phyloP scores from a whole-genome alignment of 176 grass and related monocot species.

The Elymus sibiricus region DNA sequence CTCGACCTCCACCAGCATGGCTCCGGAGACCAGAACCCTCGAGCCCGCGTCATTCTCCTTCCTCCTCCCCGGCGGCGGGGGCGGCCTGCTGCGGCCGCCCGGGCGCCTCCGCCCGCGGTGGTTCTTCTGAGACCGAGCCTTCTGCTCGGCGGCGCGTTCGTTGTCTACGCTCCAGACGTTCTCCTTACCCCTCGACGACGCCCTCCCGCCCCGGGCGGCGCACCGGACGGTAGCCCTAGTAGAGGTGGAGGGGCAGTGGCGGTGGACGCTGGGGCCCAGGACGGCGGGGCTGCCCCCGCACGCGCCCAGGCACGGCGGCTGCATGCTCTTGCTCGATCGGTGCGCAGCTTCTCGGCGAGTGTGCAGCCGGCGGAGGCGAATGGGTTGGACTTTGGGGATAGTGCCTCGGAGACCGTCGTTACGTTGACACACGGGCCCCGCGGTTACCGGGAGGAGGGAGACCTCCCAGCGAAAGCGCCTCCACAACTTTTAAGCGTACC shows the following conservation, averaged over 20 bases:
- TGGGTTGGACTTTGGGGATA: conserved; percentile 25
- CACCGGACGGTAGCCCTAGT: conserved; percentile 24
- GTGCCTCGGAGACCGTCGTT: not conserved
- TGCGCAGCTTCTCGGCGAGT: not conserved
- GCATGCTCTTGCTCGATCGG: conserved; percentile 51
- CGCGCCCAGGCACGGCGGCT: conserved; percentile 54
- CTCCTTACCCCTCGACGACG: conserved; percentile 60
- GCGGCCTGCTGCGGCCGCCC: conserved; percentile 13
- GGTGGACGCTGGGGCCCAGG: not conserved
- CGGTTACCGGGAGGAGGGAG: not conserved
- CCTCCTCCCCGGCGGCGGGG: conserved; percentile 27
- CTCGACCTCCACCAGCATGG: conserved; percentile 94
- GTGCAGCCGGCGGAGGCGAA: not conserved
- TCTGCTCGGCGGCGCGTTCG: conserved; percentile 36
- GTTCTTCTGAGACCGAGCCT: not conserved
- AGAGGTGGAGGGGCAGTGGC: not conserved
- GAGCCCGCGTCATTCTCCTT: conserved; percentile 35
- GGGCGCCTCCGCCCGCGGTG: conserved; percentile 25
- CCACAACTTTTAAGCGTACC: not conserved
- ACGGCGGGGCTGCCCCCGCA: conserved; percentile 34
- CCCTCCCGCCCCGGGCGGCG: conserved; percentile 24
- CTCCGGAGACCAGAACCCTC: conserved; percentile 68
- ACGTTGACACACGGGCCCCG: conserved; percentile 15
- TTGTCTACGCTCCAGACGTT: conserved; percentile 97
- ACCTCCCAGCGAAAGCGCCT: not conserved